Evolutionary conservation across 768 basidiomycete genomes (phyloP), one percentile per base, ranked within the genome.

Genomic region (Asterophora lycoperdoides): DNA sequence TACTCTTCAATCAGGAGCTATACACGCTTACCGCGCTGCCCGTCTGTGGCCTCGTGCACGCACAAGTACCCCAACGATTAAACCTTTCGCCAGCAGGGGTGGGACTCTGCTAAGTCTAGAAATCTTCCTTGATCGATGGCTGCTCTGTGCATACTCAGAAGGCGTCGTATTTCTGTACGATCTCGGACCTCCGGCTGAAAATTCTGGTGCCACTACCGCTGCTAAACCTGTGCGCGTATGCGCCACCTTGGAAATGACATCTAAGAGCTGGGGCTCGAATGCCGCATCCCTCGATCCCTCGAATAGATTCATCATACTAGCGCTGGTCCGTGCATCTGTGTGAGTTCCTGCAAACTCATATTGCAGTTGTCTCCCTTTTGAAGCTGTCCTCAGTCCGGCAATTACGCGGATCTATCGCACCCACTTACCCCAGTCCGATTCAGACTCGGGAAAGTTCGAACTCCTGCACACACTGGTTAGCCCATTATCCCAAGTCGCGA

Each of bases 81-180:
- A 30, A 35, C 46, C 61, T 32, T 23, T 35, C 8, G 44, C 44
- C 2, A 49, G 33, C n/a, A 23, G 13, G 11, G 49, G 52, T 4
- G 29, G 20, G 1, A 41, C 52, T 1, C 54, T 77, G 9, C 55
- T 75, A 17, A 65, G 65, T 5, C 51, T 80, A 36, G 60, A 74
- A 38, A 49, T 78, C 7, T 64, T 75, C 46, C 52, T 69, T 29
- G 77, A 79, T 41, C 61, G 71, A 33, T 81, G 75, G 77, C 61
- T 81, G 15, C 56, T 80, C 10, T 67, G 68, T 10, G 61, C 75
- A 3, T 77, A 74, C 51, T 57, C 57, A 14, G 72, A 75, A 48
- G 73, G 76, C 3, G 48, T 63, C 1, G 54, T 75, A 1, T 64
- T 72, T 40, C 56, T 80, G 0, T 78, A 75, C 69, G 75, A 79